These are phyloP conservation scores for Goffeauzyma gilvescens DNA, from an alignment of 768 basidiomycete genomes.

Conservation along the genomic window DNA sequence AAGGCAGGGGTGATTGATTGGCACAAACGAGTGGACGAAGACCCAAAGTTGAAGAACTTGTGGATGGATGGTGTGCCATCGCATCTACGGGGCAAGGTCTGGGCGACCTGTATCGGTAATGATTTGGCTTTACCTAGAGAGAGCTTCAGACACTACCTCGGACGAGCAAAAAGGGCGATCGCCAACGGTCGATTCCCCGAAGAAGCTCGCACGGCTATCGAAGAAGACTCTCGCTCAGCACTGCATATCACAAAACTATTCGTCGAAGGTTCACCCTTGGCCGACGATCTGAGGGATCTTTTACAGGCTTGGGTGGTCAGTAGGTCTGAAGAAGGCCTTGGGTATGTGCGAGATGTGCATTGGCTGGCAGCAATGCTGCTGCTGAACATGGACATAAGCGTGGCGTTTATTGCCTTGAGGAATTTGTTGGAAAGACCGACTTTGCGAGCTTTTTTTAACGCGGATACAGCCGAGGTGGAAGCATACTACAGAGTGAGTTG, in stretches of 20 bases:
- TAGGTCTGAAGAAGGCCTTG: conserved; percentile 25
- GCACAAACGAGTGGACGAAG: conserved; percentile 14
- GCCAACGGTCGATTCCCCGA: conserved; percentile 22
- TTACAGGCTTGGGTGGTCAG: conserved; percentile 29
- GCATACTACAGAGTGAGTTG: conserved; percentile 26
- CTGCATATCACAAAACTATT: conserved; percentile 21
- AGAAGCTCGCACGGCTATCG: conserved; percentile 19
- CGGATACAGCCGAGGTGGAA: conserved; percentile 24
- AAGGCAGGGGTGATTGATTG: conserved; percentile 7
- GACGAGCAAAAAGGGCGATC: conserved; percentile 20
- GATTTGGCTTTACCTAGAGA: conserved; percentile 25
- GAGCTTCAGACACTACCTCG: conserved; percentile 18
- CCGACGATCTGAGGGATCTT: conserved; percentile 25
- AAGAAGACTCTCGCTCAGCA: conserved; percentile 19
- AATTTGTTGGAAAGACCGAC: conserved; percentile 27
- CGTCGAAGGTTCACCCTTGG: conserved; percentile 20
- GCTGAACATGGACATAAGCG: conserved; percentile 19
- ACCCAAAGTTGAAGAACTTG: conserved; percentile 17
- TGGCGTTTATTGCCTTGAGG: conserved; percentile 23
- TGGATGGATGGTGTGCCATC: conserved; percentile 29
- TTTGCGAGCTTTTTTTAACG: conserved; percentile 25
- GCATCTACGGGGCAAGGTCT: conserved; percentile 28
- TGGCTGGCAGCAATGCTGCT: conserved; percentile 27
- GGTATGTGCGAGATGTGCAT: conserved; percentile 28
- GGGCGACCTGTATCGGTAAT: conserved; percentile 27